Conservation (phyloP, 495 filamentous ascomycete species). For the Patellaria atrata region DNA sequence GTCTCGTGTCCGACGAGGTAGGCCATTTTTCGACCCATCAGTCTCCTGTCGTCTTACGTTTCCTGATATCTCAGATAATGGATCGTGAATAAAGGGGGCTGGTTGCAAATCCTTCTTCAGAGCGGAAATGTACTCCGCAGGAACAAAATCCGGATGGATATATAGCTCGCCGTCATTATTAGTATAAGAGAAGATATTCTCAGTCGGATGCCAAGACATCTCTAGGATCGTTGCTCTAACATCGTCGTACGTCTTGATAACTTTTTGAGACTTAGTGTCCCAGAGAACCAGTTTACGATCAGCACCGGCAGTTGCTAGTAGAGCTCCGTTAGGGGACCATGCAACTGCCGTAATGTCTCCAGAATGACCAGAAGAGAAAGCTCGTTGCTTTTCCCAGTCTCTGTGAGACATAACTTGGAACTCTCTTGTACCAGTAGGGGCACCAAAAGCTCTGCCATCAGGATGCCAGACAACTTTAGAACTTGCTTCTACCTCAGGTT, state of each 20-base stretch:
- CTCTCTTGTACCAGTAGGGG: constrained; percentile 68
- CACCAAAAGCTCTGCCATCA: constrained; percentile 81
- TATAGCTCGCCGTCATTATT: constrained; percentile 83
- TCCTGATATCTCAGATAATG: constrained; percentile 53
- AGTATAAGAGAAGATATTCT: constrained; percentile 79
- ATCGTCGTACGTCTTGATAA: constrained; percentile 39
- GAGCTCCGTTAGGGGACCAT: constrained; percentile 89
- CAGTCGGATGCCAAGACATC: constrained; percentile 77
- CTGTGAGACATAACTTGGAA: constrained; percentile 70
- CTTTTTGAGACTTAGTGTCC: constrained; percentile 74
- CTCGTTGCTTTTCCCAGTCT: constrained; percentile 75
- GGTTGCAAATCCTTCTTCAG: constrained; percentile 50
- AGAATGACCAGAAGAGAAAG: constrained; percentile 63
- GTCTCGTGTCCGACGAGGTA: constrained; percentile 22
- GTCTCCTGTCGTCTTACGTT: constrained; percentile 42
- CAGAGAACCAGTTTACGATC: constrained; percentile 77
- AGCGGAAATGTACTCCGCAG: constrained; percentile 44
- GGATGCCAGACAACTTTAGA: constrained; percentile 81
- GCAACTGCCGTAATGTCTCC: constrained; percentile 74
- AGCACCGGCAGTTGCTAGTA: constrained; percentile 67
- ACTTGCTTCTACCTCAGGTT: constrained; percentile 63
- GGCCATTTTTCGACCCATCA: constrained; percentile 39
- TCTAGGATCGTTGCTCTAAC: constrained; percentile 55
- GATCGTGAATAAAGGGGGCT: constrained; percentile 75
- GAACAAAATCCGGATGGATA: constrained; percentile 69